phyloP scores from a whole-genome alignment of 257 asterid species.

The Solanum infundibuliforme region DNA sequence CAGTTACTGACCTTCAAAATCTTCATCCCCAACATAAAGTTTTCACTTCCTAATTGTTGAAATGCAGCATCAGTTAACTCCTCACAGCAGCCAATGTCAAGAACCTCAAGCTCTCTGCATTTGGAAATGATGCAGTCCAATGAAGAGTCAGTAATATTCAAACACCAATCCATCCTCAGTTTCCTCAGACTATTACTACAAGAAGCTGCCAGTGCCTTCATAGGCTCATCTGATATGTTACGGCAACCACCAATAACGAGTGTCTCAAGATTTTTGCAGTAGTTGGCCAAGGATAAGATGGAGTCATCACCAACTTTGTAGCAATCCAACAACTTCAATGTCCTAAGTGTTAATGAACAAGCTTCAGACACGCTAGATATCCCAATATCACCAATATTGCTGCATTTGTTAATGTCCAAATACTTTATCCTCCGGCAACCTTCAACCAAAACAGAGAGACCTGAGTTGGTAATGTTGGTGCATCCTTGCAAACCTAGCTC shows the following conservation, averaged over 20 bases:
- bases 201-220: conserved; percentile 51
- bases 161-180: conserved; percentile 97
- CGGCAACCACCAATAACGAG: conserved; percentile 84
- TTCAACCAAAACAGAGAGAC: conserved; percentile 56
- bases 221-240: conserved; percentile 50
- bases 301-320: conserved; percentile 65
- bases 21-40: conserved; percentile 37
- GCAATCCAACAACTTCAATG: conserved; percentile 75
- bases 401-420: conserved; percentile 74
- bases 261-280: conserved; percentile 59
- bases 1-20: conserved; percentile 70
- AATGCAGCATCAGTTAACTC: conserved; percentile 77
- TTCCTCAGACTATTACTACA: conserved; percentile 49
- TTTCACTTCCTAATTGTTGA: conserved; percentile 41
- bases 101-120: conserved; percentile 76
- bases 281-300: conserved; percentile 39
- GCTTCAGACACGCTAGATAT: conserved; percentile 46
- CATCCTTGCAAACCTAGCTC: conserved; percentile 75
- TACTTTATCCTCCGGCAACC: conserved; percentile 68
- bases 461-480: conserved; percentile 58
- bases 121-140: conserved; percentile 36
- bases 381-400: conserved; percentile 60
- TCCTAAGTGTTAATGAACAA: conserved; percentile 50
- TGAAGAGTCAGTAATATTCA: conserved; percentile 54
- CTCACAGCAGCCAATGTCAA: conserved; percentile 90